Conservation (phyloP, 495 filamentous ascomycete genomes). For the Polyplosphaeria fusca region DNA sequence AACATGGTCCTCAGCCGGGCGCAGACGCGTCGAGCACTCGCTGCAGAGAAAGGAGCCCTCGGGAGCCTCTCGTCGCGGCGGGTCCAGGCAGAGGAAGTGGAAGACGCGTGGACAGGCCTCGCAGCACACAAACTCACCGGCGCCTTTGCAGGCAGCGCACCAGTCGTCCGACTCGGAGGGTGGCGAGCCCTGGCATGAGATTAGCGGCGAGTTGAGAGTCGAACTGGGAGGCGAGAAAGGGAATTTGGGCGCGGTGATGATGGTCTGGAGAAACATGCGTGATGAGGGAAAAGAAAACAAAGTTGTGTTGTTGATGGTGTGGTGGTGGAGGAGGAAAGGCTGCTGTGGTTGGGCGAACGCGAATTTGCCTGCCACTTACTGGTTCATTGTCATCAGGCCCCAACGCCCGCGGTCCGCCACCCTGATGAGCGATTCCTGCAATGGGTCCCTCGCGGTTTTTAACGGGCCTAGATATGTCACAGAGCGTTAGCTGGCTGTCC, state of each 20-base stretch:
- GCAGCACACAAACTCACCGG: constrained; percentile 85
- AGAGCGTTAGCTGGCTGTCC: constrained; percentile 24
- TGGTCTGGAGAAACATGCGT: constrained; percentile 29
- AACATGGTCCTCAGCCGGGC: constrained; percentile 30
- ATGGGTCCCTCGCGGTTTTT: constrained; percentile 33
- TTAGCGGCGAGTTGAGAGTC: constrained; percentile 22
- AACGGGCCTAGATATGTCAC: constrained; percentile 25
- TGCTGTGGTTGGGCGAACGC: constrained; percentile 29
- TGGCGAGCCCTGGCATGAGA: constrained; percentile 31
- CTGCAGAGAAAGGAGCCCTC: constrained; percentile 83
- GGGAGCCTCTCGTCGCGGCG: constrained; percentile 64
- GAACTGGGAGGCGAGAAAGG: constrained; percentile 28
- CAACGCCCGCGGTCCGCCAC: constrained; percentile 26
- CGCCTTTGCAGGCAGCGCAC: constrained; percentile 76
- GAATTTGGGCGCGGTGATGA: constrained; percentile 12
- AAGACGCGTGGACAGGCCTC: constrained; percentile 84
- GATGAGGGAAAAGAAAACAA: constrained; percentile 16
- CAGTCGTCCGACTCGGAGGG: constrained; percentile 83
- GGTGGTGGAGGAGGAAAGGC: constrained; percentile 22
- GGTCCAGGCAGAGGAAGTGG: constrained; percentile 81
- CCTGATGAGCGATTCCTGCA: constrained; percentile 24
- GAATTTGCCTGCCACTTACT: constrained; percentile 33
- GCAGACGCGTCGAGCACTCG: constrained; percentile 53
- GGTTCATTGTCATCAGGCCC: constrained; percentile 35
- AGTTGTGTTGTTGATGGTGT: constrained; percentile 23